Conservation (phyloP, 768 basidiomycete species). For the Hericium coralloides region DNA sequence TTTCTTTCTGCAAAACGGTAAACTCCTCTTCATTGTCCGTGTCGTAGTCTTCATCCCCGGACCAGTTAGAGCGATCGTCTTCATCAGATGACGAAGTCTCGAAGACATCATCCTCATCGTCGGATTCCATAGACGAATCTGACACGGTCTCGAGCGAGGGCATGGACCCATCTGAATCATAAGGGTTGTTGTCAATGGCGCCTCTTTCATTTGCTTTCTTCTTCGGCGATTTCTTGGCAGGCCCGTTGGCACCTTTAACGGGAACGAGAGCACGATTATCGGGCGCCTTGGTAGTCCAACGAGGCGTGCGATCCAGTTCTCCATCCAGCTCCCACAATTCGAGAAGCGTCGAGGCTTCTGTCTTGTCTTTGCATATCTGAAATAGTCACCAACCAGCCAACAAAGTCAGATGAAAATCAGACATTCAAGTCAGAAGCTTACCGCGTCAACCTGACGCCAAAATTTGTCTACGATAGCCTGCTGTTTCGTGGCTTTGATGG, state of each 20-base stretch:
- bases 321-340: conserved; percentile 8
- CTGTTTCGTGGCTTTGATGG: conserved; percentile 47
- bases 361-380: neutral
- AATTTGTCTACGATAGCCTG: conserved; percentile 43
- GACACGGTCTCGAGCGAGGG: conserved; percentile 61
- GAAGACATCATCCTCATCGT: conserved; percentile 25
- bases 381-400: neutral
- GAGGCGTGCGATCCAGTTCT: conserved; percentile 7
- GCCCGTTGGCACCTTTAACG: conserved; percentile 9
- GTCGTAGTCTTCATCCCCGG: conserved; percentile 44
- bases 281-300: conserved; percentile 20
- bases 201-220: conserved; percentile 32
- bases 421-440: conserved; percentile 22
- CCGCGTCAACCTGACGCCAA: conserved; percentile 57
- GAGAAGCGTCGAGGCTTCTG: neutral
- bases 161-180: conserved; percentile 46
- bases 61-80: conserved; percentile 23
- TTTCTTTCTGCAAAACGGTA: conserved; percentile 57
- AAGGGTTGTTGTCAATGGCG: conserved; percentile 39
- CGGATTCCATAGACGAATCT: conserved; percentile 39
- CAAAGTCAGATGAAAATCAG: neutral
- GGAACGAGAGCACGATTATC: conserved; percentile 5
- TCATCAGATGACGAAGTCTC: conserved; percentile 2
- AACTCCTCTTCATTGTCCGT: conserved; percentile 63
- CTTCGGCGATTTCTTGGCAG: neutral